phyloP scores from a whole-genome alignment of 768 basidiomycete genomes.

The Russula lepida region DNA sequence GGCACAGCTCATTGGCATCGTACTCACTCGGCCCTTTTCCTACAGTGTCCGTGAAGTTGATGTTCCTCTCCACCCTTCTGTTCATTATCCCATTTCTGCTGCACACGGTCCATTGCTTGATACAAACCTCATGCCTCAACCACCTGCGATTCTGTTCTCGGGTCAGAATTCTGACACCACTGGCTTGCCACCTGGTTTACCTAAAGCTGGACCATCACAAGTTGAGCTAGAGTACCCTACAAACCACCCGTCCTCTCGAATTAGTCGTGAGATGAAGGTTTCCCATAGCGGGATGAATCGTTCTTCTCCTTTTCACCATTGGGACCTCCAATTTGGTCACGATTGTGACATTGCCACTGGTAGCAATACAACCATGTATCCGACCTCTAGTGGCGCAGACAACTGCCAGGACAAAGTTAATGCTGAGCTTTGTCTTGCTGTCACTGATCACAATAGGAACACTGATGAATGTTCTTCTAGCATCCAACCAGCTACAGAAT shows the following conservation, averaged over 20 bases:
- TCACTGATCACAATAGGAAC: background rate
- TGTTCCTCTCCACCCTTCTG: background rate
- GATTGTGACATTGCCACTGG: background rate
- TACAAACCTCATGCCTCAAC: background rate
- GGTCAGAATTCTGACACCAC: background rate
- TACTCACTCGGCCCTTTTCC: background rate
- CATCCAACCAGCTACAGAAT: background rate
- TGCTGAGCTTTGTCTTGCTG: background rate
- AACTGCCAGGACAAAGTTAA: background rate
- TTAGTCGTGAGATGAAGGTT: background rate
- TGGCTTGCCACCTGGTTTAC: background rate
- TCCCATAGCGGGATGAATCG: background rate
- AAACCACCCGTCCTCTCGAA: background rate
- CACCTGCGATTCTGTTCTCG: background rate
- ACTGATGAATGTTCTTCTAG: background rate
- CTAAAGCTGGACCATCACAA: background rate
- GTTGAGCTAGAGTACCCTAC: background rate
- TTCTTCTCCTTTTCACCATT: background rate
- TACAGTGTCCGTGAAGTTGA: slow-evolving; percentile 7
- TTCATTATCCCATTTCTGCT: too few relatives aligned
- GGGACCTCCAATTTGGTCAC: background rate
- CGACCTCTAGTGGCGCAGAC: background rate
- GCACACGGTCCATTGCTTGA: background rate
- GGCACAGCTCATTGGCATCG: background rate
- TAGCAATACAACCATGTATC: background rate